Evolutionary conservation across 2,329 filamentous ascomycete genomes (phyloP).

Genomic region (Aspergillus sp.): DNA sequence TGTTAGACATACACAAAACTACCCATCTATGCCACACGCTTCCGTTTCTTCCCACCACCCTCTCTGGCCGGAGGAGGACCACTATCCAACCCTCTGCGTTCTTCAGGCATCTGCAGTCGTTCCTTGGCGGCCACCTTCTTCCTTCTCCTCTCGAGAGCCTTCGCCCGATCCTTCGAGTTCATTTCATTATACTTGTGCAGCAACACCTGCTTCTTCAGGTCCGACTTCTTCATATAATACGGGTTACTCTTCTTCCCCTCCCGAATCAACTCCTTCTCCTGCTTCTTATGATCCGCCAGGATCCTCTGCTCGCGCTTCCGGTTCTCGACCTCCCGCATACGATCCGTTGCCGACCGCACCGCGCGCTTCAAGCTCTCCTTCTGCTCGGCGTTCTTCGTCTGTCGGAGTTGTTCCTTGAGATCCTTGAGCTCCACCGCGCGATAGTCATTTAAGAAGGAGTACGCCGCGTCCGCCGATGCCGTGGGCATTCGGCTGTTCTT

Average conservation of each 20-base stretch:
- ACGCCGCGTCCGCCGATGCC: conserved; percentile 58
- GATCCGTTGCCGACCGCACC: conserved; percentile 70
- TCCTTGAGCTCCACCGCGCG: conserved; percentile 72
- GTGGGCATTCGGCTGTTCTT: conserved; percentile 25
- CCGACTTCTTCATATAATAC: conserved; percentile 86
- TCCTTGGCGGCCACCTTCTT: conserved; percentile 87
- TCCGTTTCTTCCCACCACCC: conserved; percentile 20
- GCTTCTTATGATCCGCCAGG: conserved; percentile 64
- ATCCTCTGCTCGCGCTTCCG: conserved; percentile 64
- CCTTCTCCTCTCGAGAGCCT: conserved; percentile 72
- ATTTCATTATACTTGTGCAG: conserved; percentile 71
- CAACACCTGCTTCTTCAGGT: conserved; percentile 79
- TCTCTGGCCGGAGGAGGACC: conserved; percentile 10
- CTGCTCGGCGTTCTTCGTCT: conserved; percentile 55
- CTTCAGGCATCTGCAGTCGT: conserved; percentile 63
- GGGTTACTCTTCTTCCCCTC: conserved; percentile 73
- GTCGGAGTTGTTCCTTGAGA: conserved; percentile 59
- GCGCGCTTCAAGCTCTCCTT: conserved; percentile 64
- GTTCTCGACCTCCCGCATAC: conserved; percentile 59
- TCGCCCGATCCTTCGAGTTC: conserved; percentile 77
- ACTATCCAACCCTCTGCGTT: conserved; percentile 37
- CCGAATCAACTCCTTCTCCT: conserved; percentile 75
- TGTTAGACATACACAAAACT: conserved; percentile 3
- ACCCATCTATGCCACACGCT: conserved; percentile 16
- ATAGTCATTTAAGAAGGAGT: conserved; percentile 83